Conservation (phyloP, 106 monocot species). For the Phalaenopsis equestris region DNA sequence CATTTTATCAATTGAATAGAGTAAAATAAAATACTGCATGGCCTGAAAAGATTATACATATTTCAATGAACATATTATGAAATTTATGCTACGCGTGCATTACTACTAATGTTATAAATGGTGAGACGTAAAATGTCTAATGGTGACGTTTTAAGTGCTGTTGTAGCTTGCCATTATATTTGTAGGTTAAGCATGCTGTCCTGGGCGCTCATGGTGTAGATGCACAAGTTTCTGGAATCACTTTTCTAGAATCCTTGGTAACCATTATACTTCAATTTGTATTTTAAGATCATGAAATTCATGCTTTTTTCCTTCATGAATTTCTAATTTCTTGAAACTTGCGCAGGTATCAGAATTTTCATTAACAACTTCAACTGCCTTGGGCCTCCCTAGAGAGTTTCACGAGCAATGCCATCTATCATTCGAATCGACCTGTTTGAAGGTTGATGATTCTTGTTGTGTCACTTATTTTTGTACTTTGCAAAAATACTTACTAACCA, state of each 20-base stretch:
- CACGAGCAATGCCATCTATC: conserved; percentile 67
- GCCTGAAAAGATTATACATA: neutral
- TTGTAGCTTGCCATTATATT: neutral
- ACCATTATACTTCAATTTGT: conserved; percentile 2
- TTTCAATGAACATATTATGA: neutral
- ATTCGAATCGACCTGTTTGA: conserved; percentile 65
- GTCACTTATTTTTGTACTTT: conserved; percentile 3
- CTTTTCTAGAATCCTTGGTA: conserved; percentile 90
- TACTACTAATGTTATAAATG: neutral
- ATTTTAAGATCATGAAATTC: neutral
- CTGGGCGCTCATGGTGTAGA: conserved; percentile 57
- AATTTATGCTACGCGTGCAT: neutral
- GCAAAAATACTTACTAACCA: neutral
- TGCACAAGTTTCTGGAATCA: conserved; percentile 60
- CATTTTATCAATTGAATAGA: neutral
- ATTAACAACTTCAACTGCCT: conserved; percentile 61
- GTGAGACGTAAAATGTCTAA: neutral
- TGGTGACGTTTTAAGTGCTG: neutral
- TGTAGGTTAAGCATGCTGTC: conserved; percentile 71
- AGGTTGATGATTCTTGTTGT: conserved; percentile 37
- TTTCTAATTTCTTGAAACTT: conserved; percentile 7
- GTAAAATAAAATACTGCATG: neutral
- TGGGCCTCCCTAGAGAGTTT: conserved; percentile 83
- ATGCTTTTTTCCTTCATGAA: neutral
- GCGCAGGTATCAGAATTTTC: conserved; percentile 88